Base-by-base conservation (phyloP, 2,329 filamentous ascomycete genomes). In the Cryphonectria japonica region DNA sequence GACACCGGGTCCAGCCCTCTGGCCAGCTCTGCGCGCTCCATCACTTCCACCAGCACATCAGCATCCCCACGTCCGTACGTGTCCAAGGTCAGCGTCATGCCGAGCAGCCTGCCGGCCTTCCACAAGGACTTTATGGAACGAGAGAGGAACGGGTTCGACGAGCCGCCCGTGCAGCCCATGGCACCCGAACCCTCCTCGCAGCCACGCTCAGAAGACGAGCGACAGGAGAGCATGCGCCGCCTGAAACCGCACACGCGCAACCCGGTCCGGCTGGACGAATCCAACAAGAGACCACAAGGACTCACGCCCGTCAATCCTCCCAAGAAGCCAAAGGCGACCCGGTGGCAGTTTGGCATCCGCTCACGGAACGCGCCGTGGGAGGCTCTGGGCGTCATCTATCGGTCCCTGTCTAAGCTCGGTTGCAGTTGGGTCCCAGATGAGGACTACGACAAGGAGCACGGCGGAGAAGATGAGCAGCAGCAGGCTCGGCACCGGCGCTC, bases 281-380 rank as follows among this genome's bases (percentile, higher is more conserved):
- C 81, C 70, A 87, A 78, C 78, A 88, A 82, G 74, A 85, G 88
- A 52, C 89, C 89, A 3, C 87, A 89, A 70, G 85, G 86, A 29
- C 86, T 91, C 83, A 91, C 89, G 2, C 89, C 88, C 0, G 87
- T 90, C 64, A 82, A 85, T 67, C 88, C 90, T 2, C 80, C 85
- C 3, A 94, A 93, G 83, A 94, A 93, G 80, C 82, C 86, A 6
- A 94, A 93, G 78, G 92, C 92, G 0, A 93, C 95, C 22, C 93
- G 95, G 75, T 99, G 96, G 96, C 96, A 99, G 79, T 99, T 99
- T 79, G 96, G 96, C 70, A 99, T 99, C 73, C 89, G 96, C 52
- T 97, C 94, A 62, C 90, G 96, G 65, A 99, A 98, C 78, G 92
- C 94, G 69, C 96, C 96, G 0, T 94, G 95, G 77, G 96, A 99